Evolutionary conservation across 2,329 filamentous ascomycete species (phyloP), one percentile per base, ranked within the genome.

Genomic region (Nectriaceae sp.): DNA sequence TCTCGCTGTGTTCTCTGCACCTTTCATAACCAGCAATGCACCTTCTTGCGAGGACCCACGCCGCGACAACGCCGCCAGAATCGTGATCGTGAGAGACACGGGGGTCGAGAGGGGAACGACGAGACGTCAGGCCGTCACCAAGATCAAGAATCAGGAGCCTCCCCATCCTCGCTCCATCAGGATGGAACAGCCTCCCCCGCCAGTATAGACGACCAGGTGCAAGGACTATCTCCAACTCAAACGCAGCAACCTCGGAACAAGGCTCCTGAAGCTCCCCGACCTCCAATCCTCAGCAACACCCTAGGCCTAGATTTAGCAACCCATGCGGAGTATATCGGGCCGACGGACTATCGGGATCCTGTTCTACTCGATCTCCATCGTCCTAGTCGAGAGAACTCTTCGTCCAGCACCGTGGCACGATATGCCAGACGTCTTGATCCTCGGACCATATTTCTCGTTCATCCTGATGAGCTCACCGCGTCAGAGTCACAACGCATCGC

Each of bases 21-120:
- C 53, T 85, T 86, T 64, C 83, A 87, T 68, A 81, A 82, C 64
- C 82, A 85, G 61, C 79, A 83, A 53, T 87, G 84, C 66, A 87
- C 84, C 20, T 87, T 85, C 63, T 73, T 84, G 42, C 65, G 66
- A n/a, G 67, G 66, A 0, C 66, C 66, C 16, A 64, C 66, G 15
- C 65, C 65, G 22, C 64, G 66, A 29, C 58, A 65, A 40, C 63
- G 65, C 36, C 55, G 60, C 45, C 50, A 61, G 50, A 42, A 62
- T 44, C 47, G 51, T 21, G 57, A 61, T 5, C 49, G 44, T n/a
- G 44, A 62, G 11, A 60, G 52, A 38, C 53, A 52, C 13, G 33
- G 47, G 3, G 40, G 31, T 39, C 56, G 55, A n/a, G 59, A 61
- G 21, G 53, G 49, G 16, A 50, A 38, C 0, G 55, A 59, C 22